Percentiles rank a stretch among this genome's conserved stretches.
phyloP scores from a whole-genome alignment of 371 early-diverging fungal species.

The Saksenaea vasiformis region DNA sequence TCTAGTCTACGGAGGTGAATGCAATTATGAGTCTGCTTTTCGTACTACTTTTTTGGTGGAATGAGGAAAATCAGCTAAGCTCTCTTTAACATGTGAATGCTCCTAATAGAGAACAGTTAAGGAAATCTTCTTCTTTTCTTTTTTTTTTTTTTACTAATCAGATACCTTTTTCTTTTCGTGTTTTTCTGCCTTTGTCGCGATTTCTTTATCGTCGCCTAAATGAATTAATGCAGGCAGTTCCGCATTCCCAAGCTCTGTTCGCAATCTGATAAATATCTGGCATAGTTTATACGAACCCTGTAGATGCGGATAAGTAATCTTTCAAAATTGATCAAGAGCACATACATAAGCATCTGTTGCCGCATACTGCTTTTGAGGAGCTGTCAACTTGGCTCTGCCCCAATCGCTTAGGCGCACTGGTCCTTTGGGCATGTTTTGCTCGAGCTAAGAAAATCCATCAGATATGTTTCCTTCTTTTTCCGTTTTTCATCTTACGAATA shows the following conservation, averaged over 20 bases:
- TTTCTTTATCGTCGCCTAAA: background rate
- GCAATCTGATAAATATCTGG: background rate
- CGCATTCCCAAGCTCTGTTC: background rate
- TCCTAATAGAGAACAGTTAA: background rate
- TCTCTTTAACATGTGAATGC: background rate
- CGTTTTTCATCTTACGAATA: constrained; percentile 53
- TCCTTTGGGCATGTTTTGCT: constrained; percentile 44
- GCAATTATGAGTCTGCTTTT: background rate
- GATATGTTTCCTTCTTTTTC: background rate
- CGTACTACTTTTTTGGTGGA: background rate
- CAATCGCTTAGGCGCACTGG: constrained; percentile 54
- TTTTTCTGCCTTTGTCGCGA: background rate
- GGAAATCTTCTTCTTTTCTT: background rate
- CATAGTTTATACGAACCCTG: constrained; percentile 11
- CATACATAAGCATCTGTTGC: constrained; percentile 64
- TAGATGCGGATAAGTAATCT: background rate
- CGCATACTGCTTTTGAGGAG: constrained; percentile 52
- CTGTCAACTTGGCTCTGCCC: constrained; percentile 29
- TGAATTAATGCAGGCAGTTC: background rate
- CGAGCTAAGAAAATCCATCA: constrained; percentile 24
- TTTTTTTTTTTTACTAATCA: too few species aligned
- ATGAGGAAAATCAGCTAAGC: background rate
- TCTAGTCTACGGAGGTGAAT: background rate
- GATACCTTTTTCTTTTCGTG: background rate
- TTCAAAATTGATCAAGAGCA: background rate